These are phyloP conservation scores for Boletus austroedulis DNA, from an alignment of 1,284 basidiomycete species.

Conservation along the genomic window DNA sequence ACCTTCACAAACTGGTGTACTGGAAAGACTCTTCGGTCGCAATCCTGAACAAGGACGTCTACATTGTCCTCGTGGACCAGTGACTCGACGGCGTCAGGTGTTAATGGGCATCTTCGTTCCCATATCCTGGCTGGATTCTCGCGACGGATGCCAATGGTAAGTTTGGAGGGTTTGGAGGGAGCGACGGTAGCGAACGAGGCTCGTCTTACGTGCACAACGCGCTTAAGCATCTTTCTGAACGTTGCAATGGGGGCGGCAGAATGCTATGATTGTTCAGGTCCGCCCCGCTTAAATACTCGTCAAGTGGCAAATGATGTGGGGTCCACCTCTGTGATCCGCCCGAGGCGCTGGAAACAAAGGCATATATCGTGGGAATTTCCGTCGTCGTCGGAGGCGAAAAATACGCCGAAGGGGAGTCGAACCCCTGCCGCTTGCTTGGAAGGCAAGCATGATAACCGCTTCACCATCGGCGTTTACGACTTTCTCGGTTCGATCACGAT, in stretches of 20 bases:
- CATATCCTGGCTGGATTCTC: constrained; percentile 81
- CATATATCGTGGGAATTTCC: neutral
- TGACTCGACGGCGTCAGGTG: constrained; percentile 65
- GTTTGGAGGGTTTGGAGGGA: constrained; percentile 25
- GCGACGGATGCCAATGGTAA: constrained; percentile 65
- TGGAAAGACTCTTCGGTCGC: constrained; percentile 70
- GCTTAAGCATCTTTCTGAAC: constrained; percentile 21
- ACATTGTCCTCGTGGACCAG: constrained; percentile 59
- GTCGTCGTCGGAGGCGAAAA: neutral
- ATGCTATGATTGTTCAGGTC: neutral
- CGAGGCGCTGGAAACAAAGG: neutral
- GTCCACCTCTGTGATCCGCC: constrained; percentile 8
- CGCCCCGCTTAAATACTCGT: constrained; percentile 6
- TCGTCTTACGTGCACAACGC: constrained; percentile 16
- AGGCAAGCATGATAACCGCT: constrained; percentile 85
- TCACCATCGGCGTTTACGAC: constrained; percentile 61
- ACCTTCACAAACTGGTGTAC: constrained; percentile 68
- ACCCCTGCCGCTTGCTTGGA: constrained; percentile 84
- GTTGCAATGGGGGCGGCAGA: neutral
- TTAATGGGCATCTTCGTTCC: constrained; percentile 85
- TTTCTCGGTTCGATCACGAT: too few species aligned
- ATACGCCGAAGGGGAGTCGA: constrained; percentile 44
- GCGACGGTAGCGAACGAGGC: constrained; percentile 21
- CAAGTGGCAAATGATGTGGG: neutral
- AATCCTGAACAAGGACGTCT: constrained; percentile 71